Conservation (phyloP, 2,329 filamentous ascomycete species). For the Knufia petricola region DNA sequence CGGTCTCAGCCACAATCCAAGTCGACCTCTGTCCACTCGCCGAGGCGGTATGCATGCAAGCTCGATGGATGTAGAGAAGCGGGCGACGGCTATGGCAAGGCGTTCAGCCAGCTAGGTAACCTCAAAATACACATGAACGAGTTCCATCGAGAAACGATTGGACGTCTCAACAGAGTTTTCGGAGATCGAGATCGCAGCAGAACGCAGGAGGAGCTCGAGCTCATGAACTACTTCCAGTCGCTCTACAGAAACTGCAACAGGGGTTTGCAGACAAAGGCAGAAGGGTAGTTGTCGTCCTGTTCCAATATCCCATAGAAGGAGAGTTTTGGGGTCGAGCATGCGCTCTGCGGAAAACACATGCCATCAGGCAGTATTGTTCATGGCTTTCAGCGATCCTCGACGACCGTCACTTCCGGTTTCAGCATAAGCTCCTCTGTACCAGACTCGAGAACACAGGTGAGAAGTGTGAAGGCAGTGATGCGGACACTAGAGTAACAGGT, state of each 20-base stretch:
- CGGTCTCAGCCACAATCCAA: too few relatives aligned
- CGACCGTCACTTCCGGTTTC: too few relatives aligned
- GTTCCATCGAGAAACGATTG: conserved; percentile 69
- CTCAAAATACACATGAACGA: conserved; percentile 94
- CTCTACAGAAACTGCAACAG: conserved; percentile 99
- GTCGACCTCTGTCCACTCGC: too few relatives aligned
- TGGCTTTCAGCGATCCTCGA: too few relatives aligned
- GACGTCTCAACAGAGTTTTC: conserved; percentile 61
- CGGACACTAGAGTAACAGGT: too few relatives aligned
- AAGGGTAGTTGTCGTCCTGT: conserved; percentile 40
- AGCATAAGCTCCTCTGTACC: too few relatives aligned
- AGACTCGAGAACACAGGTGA: too few relatives aligned
- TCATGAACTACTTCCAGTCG: conserved; percentile 73
- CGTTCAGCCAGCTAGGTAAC: conserved; percentile 83
- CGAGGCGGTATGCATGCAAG: conserved; percentile 64
- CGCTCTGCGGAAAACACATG: too few relatives aligned
- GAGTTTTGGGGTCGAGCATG: too few relatives aligned
- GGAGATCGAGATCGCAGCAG: conserved; percentile 24
- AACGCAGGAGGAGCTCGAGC: conserved; percentile 60
- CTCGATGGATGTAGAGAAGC: conserved; percentile 57
- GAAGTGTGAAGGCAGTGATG: too few relatives aligned
- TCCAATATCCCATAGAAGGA: too few relatives aligned
- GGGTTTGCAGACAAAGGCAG: conserved; percentile 92
- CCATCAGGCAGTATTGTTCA: too few relatives aligned
- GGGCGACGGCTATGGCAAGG: conserved; percentile 46